These are phyloP conservation scores for Suhomyces pyralidae DNA, from an alignment of 805 yeast genomes.

Conservation along the genomic window DNA sequence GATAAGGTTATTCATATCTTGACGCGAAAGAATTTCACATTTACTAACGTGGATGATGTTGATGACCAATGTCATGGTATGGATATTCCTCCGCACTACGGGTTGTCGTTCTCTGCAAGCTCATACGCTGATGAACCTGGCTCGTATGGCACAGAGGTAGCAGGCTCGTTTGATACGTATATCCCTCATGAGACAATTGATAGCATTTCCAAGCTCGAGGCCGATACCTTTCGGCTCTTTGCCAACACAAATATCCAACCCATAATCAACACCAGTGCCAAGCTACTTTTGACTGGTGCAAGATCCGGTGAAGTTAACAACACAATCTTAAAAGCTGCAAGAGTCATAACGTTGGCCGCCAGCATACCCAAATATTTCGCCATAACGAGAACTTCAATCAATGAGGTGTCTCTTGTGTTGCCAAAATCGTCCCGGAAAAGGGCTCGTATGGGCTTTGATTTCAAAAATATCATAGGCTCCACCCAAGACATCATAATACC, in stretches of 20 bases:
- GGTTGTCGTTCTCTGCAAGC: neutral
- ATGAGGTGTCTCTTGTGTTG: conserved; percentile 48
- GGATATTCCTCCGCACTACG: neutral
- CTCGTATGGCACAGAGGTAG: neutral
- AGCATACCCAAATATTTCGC: conserved; percentile 47
- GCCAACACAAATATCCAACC: conserved; percentile 42
- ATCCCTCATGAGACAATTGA: conserved; percentile 1
- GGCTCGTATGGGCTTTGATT: conserved; percentile 37
- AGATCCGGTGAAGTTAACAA: conserved; percentile 46
- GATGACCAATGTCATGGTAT: neutral
- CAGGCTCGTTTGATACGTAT: neutral
- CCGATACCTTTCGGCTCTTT: conserved; percentile 35
- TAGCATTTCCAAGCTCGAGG: conserved; percentile 21
- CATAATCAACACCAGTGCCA: conserved; percentile 34
- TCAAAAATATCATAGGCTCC: conserved; percentile 50
- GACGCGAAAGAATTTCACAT: conserved; percentile 40
- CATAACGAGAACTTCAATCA: conserved; percentile 49
- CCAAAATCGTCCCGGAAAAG: conserved; percentile 41
- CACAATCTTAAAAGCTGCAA: conserved; percentile 44
- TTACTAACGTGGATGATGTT: conserved; percentile 11
- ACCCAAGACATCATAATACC: conserved; percentile 57
- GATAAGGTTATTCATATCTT: conserved; percentile 46
- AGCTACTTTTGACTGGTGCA: conserved; percentile 57
- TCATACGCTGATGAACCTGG: neutral
- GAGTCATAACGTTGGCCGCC: conserved; percentile 24